Percentiles rank a stretch among this genome's conserved stretches.
phyloP scores from a whole-genome alignment of 2,329 filamentous ascomycete species.

The Huntiella moniliformis region DNA sequence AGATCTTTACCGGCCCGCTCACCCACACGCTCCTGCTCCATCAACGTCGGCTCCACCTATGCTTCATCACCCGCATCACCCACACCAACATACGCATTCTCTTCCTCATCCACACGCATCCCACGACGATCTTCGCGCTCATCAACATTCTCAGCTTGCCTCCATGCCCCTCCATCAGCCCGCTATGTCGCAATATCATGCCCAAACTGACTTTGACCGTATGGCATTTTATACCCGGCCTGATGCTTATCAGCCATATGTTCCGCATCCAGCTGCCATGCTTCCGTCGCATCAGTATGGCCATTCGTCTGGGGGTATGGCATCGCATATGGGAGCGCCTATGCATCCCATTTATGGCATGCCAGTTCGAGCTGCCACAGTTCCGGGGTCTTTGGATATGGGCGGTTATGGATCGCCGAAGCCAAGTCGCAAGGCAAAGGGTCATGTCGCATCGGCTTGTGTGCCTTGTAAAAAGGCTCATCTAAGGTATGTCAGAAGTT shows the following conservation, averaged over 20 bases:
- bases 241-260: conserved; percentile 17
- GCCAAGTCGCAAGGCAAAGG: conserved; percentile 50
- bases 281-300: conserved; percentile 9
- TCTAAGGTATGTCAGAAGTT: conserved; percentile 35
- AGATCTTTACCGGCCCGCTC: too few relatives aligned
- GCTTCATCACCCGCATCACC: too few relatives aligned
- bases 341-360: conserved; percentile 9
- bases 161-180: conserved; percentile 14
- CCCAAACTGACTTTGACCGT: conserved; percentile 19
- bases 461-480: conserved; percentile 75
- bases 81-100: too few relatives aligned
- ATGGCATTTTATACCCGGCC: conserved; percentile 22
- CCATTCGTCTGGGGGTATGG: conserved; percentile 11
- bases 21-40: too few relatives aligned
- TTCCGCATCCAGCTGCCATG: conserved; percentile 8
- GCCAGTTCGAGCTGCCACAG: conserved; percentile 1
- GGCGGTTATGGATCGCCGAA: conserved; percentile 35
- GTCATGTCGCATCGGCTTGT: conserved; percentile 69
- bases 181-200: conserved; percentile 7
- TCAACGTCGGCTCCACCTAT: too few relatives aligned
- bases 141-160: conserved; percentile 19
- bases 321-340: conserved; percentile 17
- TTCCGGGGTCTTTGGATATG: conserved; percentile 20
- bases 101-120: conserved; percentile 13
- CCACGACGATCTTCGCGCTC: conserved; percentile 35